Percentiles rank a stretch among this genome's conserved stretches.
phyloP scores from a whole-genome alignment of 2,329 filamentous ascomycete genomes.

The Aspergillus ruber region DNA sequence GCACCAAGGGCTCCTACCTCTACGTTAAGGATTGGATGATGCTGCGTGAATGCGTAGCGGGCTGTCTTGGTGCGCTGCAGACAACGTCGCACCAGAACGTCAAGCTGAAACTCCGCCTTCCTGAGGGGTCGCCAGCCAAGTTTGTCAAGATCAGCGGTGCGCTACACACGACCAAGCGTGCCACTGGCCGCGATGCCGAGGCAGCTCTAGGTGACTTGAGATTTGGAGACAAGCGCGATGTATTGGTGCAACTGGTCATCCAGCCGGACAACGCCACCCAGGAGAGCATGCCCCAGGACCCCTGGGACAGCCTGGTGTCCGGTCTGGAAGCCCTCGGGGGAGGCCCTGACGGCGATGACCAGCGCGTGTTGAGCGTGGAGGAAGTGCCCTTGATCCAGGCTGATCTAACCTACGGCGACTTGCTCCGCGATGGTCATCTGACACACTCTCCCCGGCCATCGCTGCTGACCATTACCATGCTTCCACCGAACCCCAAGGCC shows the following conservation, averaged over 20 bases:
- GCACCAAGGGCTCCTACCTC: slow-evolving; percentile 93
- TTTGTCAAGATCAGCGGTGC: slow-evolving; percentile 98
- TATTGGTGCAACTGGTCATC: slow-evolving; percentile 90
- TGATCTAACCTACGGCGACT: slow-evolving; percentile 87
- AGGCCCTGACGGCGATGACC: slow-evolving; percentile 76
- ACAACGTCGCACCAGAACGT: slow-evolving; percentile 97
- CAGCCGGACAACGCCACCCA: slow-evolving; percentile 74
- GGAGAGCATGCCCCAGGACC: slow-evolving; percentile 83
- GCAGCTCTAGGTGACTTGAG: slow-evolving; percentile 84
- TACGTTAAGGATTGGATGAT: slow-evolving; percentile 99
- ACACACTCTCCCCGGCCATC: slow-evolving; percentile 85
- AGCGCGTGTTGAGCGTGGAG: slow-evolving; percentile 77
- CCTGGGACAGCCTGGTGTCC: slow-evolving; percentile 96
- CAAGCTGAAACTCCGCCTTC: slow-evolving; percentile 86
- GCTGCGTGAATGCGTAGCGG: slow-evolving; percentile 90
- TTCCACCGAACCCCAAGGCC: slow-evolving; percentile 61
- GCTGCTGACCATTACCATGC: slow-evolving; percentile 89
- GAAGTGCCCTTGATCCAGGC: slow-evolving; percentile 93
- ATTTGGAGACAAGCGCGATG: slow-evolving; percentile 91
- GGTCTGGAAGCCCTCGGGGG: slow-evolving; percentile 89
- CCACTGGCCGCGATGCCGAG: slow-evolving; percentile 89
- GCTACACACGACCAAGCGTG: slow-evolving; percentile 91
- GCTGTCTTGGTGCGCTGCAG: slow-evolving; percentile 85
- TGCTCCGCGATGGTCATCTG: slow-evolving; percentile 78
- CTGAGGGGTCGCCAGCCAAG: slow-evolving; percentile 93